phyloP scores from a whole-genome alignment of 495 filamentous ascomycete genomes.

The Apiosordaria backusii region DNA sequence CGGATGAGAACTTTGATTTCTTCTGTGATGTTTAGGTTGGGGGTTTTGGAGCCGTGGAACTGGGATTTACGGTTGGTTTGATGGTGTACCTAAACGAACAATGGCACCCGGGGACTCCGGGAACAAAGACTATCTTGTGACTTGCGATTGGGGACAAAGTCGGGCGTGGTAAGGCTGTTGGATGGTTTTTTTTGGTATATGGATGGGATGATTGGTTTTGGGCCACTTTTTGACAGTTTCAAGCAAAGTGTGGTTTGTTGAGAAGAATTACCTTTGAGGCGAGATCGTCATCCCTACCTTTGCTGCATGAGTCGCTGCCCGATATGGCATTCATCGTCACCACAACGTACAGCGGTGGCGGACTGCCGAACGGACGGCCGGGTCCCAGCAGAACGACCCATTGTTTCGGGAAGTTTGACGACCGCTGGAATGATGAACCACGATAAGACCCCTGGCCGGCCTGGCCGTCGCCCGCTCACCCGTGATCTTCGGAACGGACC shows the following conservation, averaged over 20 bases:
- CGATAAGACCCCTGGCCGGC: too few relatives aligned
- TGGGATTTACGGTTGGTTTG: background rate
- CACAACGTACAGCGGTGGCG: background rate
- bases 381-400: background rate
- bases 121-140: too few relatives aligned
- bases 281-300: background rate
- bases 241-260: background rate
- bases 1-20: constrained; percentile 36
- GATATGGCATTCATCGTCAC: background rate
- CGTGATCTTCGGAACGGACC: background rate
- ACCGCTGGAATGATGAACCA: background rate
- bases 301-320: constrained; percentile 9
- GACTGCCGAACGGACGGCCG: background rate
- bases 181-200: background rate
- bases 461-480: background rate
- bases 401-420: background rate
- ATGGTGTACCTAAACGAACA: too few relatives aligned
- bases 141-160: background rate
- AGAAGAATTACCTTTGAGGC: background rate
- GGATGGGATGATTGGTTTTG: background rate
- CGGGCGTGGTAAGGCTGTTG: background rate
- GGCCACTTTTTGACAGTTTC: background rate
- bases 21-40: constrained; percentile 31
- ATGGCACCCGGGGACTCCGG: too few relatives aligned
- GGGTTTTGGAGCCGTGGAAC: background rate